These are phyloP conservation scores for Adenanthera pavonina DNA, from an alignment of 306 rosid species.

Conservation along the genomic window DNA sequence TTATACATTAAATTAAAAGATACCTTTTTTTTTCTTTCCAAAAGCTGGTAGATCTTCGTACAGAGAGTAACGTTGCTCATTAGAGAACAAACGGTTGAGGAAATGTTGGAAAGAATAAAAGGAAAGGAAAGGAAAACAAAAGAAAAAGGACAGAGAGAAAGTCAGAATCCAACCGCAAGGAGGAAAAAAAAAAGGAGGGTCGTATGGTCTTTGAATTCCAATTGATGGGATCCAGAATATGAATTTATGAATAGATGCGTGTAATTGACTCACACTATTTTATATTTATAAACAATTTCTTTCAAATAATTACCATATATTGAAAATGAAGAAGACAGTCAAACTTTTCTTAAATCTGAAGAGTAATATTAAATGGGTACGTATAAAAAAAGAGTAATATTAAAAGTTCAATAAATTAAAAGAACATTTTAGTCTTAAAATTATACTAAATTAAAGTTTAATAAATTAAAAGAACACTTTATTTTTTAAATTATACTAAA, in stretches of 20 bases:
- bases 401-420: no score
- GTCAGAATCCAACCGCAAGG: background rate
- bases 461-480: no score
- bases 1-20: background rate
- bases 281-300: no score
- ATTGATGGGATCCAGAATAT: background rate
- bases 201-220: background rate
- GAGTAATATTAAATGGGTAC: background rate
- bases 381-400: no score
- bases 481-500: no score
- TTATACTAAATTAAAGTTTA: no score
- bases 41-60: background rate
- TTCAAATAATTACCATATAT: background rate
- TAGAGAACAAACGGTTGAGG: background rate
- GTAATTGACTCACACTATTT: background rate
- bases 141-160: conserved; percentile 18
- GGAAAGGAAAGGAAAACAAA: background rate
- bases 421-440: no score
- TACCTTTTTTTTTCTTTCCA: background rate
- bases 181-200: background rate
- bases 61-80: background rate
- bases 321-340: background rate
- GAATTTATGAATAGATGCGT: background rate
- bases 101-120: background rate
- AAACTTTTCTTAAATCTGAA: background rate